Evolutionary conservation across 768 basidiomycete genomes (phyloP), one percentile per base, ranked within the genome.

Genomic region (Trametes gibbosa): DNA sequence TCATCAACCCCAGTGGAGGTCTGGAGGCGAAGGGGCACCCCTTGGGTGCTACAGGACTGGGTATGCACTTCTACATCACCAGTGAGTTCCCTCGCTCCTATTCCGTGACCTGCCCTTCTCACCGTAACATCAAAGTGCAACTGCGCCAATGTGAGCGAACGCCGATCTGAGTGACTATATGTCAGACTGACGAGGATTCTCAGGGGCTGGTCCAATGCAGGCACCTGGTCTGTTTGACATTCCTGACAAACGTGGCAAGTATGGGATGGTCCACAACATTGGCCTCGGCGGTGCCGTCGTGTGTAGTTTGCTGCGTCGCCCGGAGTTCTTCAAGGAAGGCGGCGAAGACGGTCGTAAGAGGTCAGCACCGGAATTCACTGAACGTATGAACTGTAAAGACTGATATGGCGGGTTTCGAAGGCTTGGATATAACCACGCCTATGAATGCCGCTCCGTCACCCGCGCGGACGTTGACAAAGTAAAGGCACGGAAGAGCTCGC

Each of bases 1-100:
- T 94, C 17, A 74, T 94, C 35, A 93, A 94, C 64, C 89, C 92
- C 0, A 89, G 86, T 50, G 92, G 92, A 24, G 92, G 92, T 0
- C 79, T 94, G 16, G 89, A 94, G 68, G 89, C 90, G n/a, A 94
- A 92, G 68, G 92, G 92, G 2, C 90, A 93, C 67, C 91, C 92
- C 2, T 79, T 92, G 19, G 90, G 90, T 39, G 89, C 90, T 0
- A 91, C 88, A 17, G 90, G 90, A 1, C 74, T 92, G 14, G 90
- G 87, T 25, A 92, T 92, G 90, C 90, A 92, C 69, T 91, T 91
- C 72, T 92, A 90, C 67, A 88, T 92, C 61, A 82, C 85, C 65
- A 90, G 88, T 88, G 67, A 42, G 85, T 72, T 4, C 32, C 43
- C 8, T 14, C 32, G 0, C 17, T 32, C 29, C 29, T 32, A 32